These are phyloP conservation scores for Paxillus involutus DNA, from an alignment of 768 basidiomycete genomes.

Conservation along the genomic window DNA sequence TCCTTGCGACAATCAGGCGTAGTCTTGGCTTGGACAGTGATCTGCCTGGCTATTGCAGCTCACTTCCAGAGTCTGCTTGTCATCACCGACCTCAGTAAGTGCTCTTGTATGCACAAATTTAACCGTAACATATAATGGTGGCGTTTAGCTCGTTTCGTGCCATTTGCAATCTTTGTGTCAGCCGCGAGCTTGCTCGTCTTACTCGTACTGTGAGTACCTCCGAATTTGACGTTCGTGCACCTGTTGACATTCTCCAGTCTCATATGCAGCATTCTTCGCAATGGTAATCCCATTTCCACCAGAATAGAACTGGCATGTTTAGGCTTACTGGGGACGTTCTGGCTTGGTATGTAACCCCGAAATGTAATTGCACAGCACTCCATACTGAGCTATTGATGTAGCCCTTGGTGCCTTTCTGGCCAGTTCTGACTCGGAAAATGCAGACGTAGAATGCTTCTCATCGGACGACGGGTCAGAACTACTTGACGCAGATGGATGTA, in stretches of 20 bases:
- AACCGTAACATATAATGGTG: conserved; percentile 1
- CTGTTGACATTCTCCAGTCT: conserved; percentile 41
- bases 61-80: conserved; percentile 73
- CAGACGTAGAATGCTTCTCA: conserved; percentile 81
- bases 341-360: conserved; percentile 61
- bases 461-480: conserved; percentile 50
- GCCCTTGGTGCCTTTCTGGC: conserved; percentile 74
- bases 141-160: conserved; percentile 75
- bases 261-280: conserved; percentile 60
- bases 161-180: conserved; percentile 82
- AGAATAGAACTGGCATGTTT: conserved; percentile 72
- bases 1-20: conserved; percentile 40
- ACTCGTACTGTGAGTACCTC: conserved; percentile 54
- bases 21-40: conserved; percentile 71
- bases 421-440: conserved; percentile 74
- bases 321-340: conserved; percentile 71
- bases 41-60: conserved; percentile 77
- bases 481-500: conserved; percentile 66
- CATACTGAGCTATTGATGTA: conserved; percentile 30
- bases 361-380: neutral
- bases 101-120: neutral
- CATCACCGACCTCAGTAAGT: conserved; percentile 78
- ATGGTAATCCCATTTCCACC: conserved; percentile 77
- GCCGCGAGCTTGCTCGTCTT: conserved; percentile 69
- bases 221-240: neutral